These are phyloP conservation scores for Fusarium sp. DNA, from an alignment of 2,329 filamentous ascomycete species.

Conservation along the genomic window DNA sequence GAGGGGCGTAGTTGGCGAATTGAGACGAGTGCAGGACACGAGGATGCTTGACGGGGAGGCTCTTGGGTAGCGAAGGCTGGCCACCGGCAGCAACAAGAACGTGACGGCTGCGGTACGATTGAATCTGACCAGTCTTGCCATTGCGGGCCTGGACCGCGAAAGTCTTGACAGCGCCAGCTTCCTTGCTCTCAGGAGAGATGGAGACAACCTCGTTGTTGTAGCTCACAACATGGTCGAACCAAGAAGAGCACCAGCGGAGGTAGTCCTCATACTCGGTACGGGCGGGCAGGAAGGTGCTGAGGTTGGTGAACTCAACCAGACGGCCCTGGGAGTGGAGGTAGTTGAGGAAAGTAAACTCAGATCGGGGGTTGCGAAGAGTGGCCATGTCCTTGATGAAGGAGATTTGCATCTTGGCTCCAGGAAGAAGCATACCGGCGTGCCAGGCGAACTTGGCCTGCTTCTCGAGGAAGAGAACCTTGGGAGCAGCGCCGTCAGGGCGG, in stretches of 20 bases:
- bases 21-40: constrained; percentile 89
- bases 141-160: constrained; percentile 78
- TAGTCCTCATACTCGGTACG: constrained; percentile 95
- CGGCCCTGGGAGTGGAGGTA: constrained; percentile 86
- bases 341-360: constrained; percentile 94
- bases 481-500: constrained; percentile 58
- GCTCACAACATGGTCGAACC: constrained; percentile 78
- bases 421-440: constrained; percentile 96
- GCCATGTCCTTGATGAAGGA: constrained; percentile 97
- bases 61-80: constrained; percentile 76
- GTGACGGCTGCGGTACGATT: constrained; percentile 70
- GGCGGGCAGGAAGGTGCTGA: constrained; percentile 88
- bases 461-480: constrained; percentile 89
- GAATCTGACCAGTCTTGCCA: constrained; percentile 65
- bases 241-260: constrained; percentile 88
- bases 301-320: constrained; percentile 91
- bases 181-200: constrained; percentile 70
- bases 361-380: constrained; percentile 86
- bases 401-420: constrained; percentile 96
- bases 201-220: constrained; percentile 84
- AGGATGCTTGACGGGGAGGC: constrained; percentile 76
- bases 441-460: constrained; percentile 86
- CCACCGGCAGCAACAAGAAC: constrained; percentile 72
- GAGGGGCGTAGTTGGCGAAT: constrained; percentile 75
- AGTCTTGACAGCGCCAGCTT: constrained; percentile 66